Percentiles rank a stretch among this genome's conserved stretches.
These are phyloP conservation scores for Euphorbia peplus DNA, from an alignment of 345 rosid species.

Conservation along the genomic window DNA sequence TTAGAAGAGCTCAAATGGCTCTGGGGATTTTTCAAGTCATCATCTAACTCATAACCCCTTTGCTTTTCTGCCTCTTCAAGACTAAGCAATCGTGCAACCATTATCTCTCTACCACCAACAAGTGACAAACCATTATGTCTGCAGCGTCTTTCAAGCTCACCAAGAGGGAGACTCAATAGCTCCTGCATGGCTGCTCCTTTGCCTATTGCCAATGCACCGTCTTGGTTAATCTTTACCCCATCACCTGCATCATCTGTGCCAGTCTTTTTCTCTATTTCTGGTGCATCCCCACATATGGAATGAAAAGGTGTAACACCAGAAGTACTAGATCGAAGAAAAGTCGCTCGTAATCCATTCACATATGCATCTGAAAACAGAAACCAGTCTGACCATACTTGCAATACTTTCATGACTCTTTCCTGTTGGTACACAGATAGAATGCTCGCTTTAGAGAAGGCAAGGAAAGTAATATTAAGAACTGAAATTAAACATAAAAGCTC, in stretches of 20 bases:
- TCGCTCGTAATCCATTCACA: conserved; percentile 88
- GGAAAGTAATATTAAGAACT: conserved; percentile 11
- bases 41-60: conserved; percentile 75
- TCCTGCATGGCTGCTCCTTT: conserved; percentile 91
- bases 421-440: conserved; percentile 30
- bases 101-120: conserved; percentile 92
- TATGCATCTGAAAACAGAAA: conserved; percentile 99
- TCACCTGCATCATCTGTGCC: conserved; percentile 41
- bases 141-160: conserved; percentile 96
- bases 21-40: conserved; percentile 58
- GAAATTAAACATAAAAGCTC: conserved; percentile 5
- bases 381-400: conserved; percentile 99
- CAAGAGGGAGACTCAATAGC: conserved; percentile 78
- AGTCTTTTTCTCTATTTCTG: conserved; percentile 68
- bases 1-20: conserved; percentile 50
- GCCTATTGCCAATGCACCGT: conserved; percentile 92
- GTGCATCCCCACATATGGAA: conserved; percentile 86
- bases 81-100: conserved; percentile 90
- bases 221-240: conserved; percentile 56
- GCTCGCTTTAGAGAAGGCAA: conserved; percentile 8
- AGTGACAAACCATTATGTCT: conserved; percentile 97
- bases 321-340: conserved; percentile 82
- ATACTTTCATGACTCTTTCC: conserved; percentile 95
- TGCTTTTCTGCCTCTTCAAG: conserved; percentile 95
- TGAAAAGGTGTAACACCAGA: conserved; percentile 85